Conservation (phyloP, 805 yeast genomes). For the Nakazawaea sp. region DNA sequence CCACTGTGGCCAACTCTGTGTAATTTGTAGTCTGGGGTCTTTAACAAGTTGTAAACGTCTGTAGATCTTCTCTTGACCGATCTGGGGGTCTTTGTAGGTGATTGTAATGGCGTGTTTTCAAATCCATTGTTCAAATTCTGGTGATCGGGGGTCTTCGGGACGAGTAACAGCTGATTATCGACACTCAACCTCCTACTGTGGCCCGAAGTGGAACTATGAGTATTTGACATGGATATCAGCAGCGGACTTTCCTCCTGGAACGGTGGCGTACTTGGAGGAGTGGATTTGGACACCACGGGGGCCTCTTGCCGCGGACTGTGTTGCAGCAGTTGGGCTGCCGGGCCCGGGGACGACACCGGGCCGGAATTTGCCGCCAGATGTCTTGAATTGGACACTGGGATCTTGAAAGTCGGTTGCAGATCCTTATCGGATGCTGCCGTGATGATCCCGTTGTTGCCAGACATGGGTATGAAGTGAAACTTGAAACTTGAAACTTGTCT, state of each 20-base stretch:
- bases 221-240: too few relatives aligned
- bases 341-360: too few relatives aligned
- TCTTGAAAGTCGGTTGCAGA: background rate
- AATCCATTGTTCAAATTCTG: slow-evolving; percentile 17
- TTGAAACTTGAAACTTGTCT: too few relatives aligned
- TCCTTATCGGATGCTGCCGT: too few relatives aligned
- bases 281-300: background rate
- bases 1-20: background rate
- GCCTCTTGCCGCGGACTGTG: background rate
- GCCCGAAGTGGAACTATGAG: too few relatives aligned
- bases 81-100: slow-evolving; percentile 25
- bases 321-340: background rate
- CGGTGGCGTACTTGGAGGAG: slow-evolving; percentile 5
- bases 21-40: slow-evolving; percentile 23
- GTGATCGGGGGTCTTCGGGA: slow-evolving; percentile 24
- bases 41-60: slow-evolving; percentile 27
- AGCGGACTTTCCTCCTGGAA: too few relatives aligned
- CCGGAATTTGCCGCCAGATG: background rate
- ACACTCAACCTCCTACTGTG: slow-evolving; percentile 7
- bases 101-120: slow-evolving; percentile 25
- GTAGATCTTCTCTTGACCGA: slow-evolving; percentile 23
- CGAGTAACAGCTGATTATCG: slow-evolving; percentile 6
- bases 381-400: background rate
- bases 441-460: too few relatives aligned
- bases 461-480: too few relatives aligned